Evolutionary conservation across 352 stramenopile species (phyloP), one percentile per base, ranked within the genome.

Genomic region (Phytophthora rubi): DNA sequence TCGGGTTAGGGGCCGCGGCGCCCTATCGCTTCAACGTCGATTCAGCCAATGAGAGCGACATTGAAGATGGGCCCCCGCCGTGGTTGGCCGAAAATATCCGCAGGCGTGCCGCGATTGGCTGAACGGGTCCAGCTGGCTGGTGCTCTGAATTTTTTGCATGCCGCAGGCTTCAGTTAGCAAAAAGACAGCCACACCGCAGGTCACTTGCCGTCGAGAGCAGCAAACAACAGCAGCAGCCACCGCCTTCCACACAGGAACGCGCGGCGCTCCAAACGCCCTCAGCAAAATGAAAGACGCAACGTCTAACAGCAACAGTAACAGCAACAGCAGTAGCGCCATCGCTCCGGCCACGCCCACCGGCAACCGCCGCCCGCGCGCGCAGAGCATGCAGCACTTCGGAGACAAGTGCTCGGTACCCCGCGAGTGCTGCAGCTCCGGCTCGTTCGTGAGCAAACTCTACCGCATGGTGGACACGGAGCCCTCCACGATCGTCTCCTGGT

Each of bases 371-470:
- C 79, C 80, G 16, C 79, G 79, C 53, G 71, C 82, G 4, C 79
- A 87, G 70, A 88, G 75, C 48, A 70, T 89, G 77, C 81, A 89
- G 49, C 73, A 83, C 58, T 80, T 84, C 55, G 56, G 69, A 48
- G 57, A 59, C 44, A 70, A 76, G 59, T 76, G 71, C 59, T 61
- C 60, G 1, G 37, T 79, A 2, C 62, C 69, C 0, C 61, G 81
- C 66, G 81, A 88, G 54, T 88, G 81, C 62, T 86, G 71, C 67
- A 85, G 71, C 30, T 93, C 86, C 3, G 88, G 88, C 21, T 93
- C 85, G 12, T 95, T 95, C 70, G 88, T 95, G 44, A 94, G 83
- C 68, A 95, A 95, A 75, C 65, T 95, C 26, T 95, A 83, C 71
- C 82, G 86, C 59, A 95, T 95, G 88, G 85, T 95, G 26, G 88